These are phyloP conservation scores for Fereydounia khargensis DNA, from an alignment of 1,284 basidiomycete genomes.

Conservation along the genomic window DNA sequence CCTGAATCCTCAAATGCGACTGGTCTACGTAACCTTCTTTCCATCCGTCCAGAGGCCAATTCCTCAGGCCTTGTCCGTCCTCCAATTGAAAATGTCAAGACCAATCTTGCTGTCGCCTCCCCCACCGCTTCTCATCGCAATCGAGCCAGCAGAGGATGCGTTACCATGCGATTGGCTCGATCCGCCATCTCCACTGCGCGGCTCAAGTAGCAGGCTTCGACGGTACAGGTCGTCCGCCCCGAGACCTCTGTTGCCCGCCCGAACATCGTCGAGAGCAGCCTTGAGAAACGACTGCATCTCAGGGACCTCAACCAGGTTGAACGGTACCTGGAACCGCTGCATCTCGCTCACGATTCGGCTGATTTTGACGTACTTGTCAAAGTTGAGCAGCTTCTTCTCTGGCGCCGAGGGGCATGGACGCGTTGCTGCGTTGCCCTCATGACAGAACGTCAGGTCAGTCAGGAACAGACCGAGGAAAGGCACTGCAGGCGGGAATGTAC, in stretches of 20 bases:
- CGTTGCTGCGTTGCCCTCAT: slow-evolving; percentile 86
- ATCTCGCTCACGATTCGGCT: slow-evolving; percentile 66
- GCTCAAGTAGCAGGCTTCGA: slow-evolving; percentile 52
- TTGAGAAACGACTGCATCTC: slow-evolving; percentile 76
- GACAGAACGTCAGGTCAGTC: slow-evolving; percentile 90
- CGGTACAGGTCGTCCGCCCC: slow-evolving; percentile 52
- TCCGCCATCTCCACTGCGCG: slow-evolving; percentile 25
- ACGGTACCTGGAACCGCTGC: slow-evolving; percentile 86
- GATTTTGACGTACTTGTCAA: slow-evolving; percentile 66
- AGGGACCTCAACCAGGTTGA: slow-evolving; percentile 75
- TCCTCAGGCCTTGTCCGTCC: slow-evolving; percentile 24
- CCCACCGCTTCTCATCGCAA: slow-evolving; percentile 17
- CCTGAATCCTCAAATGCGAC: no score
- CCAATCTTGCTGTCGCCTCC: slow-evolving; percentile 24
- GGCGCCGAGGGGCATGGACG: slow-evolving; percentile 69
- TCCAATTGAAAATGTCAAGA: slow-evolving; percentile 49
- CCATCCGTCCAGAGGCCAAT: no score
- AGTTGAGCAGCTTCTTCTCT: slow-evolving; percentile 82
- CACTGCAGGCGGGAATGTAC: slow-evolving; percentile 41
- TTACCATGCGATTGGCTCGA: background rate
- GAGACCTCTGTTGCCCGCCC: slow-evolving; percentile 24
- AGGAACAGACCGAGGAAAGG: slow-evolving; percentile 70
- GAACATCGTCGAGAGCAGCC: slow-evolving; percentile 30
- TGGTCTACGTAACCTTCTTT: no score
- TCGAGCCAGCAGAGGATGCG: background rate